A percentile compares a stretch with the other conserved stretches of the same genome.
Evolutionary conservation across 1,139 yeast genomes (phyloP).

Genomic region (Candida labiduridarum): DNA sequence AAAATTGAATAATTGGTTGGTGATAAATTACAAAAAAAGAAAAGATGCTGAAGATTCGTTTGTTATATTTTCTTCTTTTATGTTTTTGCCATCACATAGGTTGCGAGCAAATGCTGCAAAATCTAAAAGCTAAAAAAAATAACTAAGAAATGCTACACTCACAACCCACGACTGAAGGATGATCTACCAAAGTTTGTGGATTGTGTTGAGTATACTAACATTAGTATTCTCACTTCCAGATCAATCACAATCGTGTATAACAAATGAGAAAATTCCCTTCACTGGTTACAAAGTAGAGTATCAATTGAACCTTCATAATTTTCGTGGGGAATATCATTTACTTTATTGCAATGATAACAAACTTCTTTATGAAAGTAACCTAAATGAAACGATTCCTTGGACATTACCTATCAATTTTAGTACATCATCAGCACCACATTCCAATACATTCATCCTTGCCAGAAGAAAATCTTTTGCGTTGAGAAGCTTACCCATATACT

Average conservation of each 20-base stretch:
- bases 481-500: constrained; percentile 25
- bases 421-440: neutral
- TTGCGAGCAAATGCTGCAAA: neutral
- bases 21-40: neutral
- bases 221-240: constrained; percentile 12
- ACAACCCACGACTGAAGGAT: neutral
- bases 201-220: neutral
- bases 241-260: constrained; percentile 17
- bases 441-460: constrained; percentile 20
- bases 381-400: constrained; percentile 30
- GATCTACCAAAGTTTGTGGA: neutral
- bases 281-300: constrained; percentile 38
- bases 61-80: no score
- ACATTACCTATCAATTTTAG: constrained; percentile 20
- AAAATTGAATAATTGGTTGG: neutral
- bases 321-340: constrained; percentile 23
- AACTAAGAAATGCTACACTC: neutral
- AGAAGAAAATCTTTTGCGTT: constrained; percentile 27
- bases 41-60: neutral
- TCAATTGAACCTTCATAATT: constrained; percentile 21
- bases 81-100: no score
- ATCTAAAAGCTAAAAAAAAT: neutral
- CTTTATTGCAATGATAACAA: constrained; percentile 36
- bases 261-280: constrained; percentile 23
- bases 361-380: constrained; percentile 26